These are phyloP conservation scores for Termitomyces titanicus DNA, from an alignment of 768 basidiomycete genomes.

Conservation along the genomic window DNA sequence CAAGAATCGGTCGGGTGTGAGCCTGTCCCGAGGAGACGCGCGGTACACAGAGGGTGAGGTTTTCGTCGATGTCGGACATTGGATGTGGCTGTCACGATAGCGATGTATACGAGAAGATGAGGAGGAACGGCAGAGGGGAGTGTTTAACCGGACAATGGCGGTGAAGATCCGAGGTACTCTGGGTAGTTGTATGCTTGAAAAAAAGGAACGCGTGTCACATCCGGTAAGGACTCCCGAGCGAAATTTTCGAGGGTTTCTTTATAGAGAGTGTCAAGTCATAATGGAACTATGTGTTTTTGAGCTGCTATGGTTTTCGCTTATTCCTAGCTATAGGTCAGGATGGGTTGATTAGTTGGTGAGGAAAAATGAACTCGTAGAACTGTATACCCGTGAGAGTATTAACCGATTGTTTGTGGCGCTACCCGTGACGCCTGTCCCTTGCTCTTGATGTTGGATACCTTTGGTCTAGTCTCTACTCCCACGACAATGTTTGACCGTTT, in stretches of 20 bases:
- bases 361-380: no score
- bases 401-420: no score
- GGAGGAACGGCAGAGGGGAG: not conserved
- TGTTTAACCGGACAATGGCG: not conserved
- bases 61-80: slow-evolving; percentile 8
- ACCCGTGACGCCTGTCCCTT: no score
- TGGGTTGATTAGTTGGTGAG: no score
- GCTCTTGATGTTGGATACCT: not conserved
- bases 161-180: not conserved
- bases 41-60: slow-evolving; percentile 29
- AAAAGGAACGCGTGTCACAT: not conserved
- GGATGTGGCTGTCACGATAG: not conserved
- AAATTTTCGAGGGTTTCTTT: not conserved
- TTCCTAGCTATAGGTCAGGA: no score
- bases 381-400: no score
- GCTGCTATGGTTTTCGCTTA: no score
- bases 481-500: not conserved
- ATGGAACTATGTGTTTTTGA: not conserved
- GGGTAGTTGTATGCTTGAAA: not conserved
- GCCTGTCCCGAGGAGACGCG: slow-evolving; percentile 24
- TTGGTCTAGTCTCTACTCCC: no score
- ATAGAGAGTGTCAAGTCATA: no score
- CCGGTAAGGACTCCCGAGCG: not conserved
- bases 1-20: slow-evolving; percentile 20
- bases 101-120: no score